These are phyloP conservation scores for Plasmodium knowlesi DNA, from an alignment of 169 alveolate species.

Conservation along the genomic window DNA sequence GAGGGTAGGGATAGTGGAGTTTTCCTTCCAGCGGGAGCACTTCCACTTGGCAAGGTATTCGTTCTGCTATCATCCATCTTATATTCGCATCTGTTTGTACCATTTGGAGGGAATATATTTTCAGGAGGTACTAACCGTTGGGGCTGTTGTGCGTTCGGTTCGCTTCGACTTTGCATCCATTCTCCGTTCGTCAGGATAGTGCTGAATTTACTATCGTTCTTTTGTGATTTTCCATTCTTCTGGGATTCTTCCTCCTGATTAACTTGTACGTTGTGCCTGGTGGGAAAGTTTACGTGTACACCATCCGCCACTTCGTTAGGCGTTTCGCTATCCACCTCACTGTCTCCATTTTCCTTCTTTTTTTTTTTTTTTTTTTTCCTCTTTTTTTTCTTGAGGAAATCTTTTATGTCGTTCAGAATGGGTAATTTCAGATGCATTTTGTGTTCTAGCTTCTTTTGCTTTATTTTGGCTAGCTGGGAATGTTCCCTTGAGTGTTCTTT, in stretches of 20 bases:
- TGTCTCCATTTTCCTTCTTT: not conserved
- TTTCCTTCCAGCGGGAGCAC: not conserved
- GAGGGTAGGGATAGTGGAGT: not conserved
- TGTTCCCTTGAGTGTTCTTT: not conserved
- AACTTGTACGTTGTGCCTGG: not conserved
- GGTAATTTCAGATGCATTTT: not conserved
- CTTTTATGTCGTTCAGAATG: not conserved
- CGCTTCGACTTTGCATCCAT: not conserved
- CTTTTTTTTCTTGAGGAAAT: conserved; percentile 5
- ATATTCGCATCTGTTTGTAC: not conserved
- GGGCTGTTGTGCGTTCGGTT: not conserved
- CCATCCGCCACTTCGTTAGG: not conserved
- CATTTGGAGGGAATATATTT: not conserved
- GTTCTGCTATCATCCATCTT: not conserved
- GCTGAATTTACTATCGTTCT: not conserved
- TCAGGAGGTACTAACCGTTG: not conserved
- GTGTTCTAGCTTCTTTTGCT: not conserved
- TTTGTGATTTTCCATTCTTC: not conserved
- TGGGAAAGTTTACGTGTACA: not conserved
- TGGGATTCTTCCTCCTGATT: not conserved
- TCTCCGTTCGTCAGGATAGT: not conserved
- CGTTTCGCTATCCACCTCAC: not conserved
- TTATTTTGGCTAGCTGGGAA: not conserved
- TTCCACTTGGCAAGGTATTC: not conserved
- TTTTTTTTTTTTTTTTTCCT: not conserved